phyloP scores from a whole-genome alignment of 306 rosid species.

The Myrica gale region DNA sequence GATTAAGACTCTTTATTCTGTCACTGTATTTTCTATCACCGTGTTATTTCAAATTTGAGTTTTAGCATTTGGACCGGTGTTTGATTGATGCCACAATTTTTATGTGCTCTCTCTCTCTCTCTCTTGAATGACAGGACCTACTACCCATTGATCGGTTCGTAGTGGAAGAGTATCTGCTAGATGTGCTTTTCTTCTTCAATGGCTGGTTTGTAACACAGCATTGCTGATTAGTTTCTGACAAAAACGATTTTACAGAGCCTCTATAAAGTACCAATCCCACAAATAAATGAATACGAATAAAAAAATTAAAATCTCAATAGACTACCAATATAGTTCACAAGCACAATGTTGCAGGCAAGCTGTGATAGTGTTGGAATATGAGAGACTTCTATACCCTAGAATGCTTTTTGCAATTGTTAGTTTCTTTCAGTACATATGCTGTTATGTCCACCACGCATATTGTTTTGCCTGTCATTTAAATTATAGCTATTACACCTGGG shows the following conservation, averaged over 20 bases:
- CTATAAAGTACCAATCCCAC: neutral
- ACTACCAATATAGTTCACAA: neutral
- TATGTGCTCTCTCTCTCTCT: constrained; percentile 11
- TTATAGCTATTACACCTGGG: neutral
- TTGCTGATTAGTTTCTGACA: constrained; percentile 5
- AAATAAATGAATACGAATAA: neutral
- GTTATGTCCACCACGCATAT: neutral
- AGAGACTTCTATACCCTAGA: neutral
- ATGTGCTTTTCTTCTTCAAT: constrained; percentile 92
- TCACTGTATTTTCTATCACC: neutral
- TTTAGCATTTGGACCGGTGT: neutral
- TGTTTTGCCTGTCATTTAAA: neutral
- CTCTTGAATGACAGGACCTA: constrained; percentile 66
- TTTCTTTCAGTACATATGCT: neutral
- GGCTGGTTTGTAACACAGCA: constrained; percentile 77
- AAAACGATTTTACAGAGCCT: neutral
- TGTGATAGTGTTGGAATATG: neutral
- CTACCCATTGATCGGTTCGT: constrained; percentile 89
- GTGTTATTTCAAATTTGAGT: neutral
- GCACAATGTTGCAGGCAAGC: neutral
- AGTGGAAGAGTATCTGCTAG: constrained; percentile 94
- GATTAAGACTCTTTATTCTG: neutral
- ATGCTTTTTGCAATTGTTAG: neutral
- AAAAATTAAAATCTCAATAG: neutral
- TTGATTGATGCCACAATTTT: constrained; percentile 14